A percentile compares a stretch with the other conserved stretches of the same genome.
These are phyloP conservation scores for Groenewaldozyma tartarivorans DNA, from an alignment of 805 yeast species.

Conservation along the genomic window DNA sequence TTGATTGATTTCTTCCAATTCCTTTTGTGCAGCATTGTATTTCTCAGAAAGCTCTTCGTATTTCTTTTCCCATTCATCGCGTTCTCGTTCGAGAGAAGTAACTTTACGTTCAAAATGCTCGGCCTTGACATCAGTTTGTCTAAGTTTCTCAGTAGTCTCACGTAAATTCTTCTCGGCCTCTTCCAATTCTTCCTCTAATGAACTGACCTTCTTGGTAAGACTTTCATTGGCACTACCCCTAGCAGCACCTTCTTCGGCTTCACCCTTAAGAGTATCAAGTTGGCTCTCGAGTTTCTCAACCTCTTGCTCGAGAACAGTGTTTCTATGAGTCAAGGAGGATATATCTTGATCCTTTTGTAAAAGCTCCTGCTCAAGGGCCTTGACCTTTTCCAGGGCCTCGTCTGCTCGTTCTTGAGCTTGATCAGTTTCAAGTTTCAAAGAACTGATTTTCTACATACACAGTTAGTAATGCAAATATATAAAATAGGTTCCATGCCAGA, in stretches of 20 bases:
- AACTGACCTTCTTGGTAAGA: constrained; percentile 79
- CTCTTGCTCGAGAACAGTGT: constrained; percentile 80
- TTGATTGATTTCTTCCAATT: constrained; percentile 92
- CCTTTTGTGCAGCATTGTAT: constrained; percentile 78
- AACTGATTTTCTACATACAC: constrained; percentile 59
- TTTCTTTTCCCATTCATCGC: constrained; percentile 83
- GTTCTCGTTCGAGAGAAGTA: constrained; percentile 82
- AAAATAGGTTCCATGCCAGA: too few species aligned
- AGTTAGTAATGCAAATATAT: too few species aligned
- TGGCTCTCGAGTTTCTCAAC: constrained; percentile 60
- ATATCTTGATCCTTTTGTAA: constrained; percentile 92
- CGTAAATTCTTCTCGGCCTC: constrained; percentile 82
- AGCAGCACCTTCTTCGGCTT: constrained; percentile 84
- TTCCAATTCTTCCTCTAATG: constrained; percentile 86
- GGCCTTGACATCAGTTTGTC: constrained; percentile 91
- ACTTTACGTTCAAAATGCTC: constrained; percentile 95
- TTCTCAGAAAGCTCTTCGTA: constrained; percentile 79
- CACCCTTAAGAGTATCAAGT: constrained; percentile 66
- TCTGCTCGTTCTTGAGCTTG: constrained; percentile 96
- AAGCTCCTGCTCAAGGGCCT: constrained; percentile 85
- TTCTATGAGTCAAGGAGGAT: constrained; percentile 85
- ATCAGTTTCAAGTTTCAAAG: constrained; percentile 90
- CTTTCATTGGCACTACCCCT: constrained; percentile 85
- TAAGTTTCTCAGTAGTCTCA: constrained; percentile 86
- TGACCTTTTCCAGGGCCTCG: constrained; percentile 68